Base-by-base conservation (phyloP, 2,329 filamentous ascomycete genomes). In the Fusarium sambucinum region DNA sequence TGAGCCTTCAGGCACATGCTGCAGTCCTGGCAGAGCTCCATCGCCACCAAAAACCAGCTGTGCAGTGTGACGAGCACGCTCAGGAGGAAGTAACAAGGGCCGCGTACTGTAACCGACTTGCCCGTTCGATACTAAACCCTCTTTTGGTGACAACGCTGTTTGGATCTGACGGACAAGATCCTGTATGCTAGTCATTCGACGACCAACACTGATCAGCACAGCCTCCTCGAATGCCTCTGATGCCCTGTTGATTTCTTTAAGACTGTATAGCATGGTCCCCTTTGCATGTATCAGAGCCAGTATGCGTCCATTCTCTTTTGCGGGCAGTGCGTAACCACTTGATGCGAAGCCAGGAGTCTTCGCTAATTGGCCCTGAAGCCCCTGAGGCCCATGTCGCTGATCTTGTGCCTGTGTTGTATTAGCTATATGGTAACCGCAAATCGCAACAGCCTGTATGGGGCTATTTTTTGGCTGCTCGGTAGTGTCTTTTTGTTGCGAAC, bases 211-310 rank as follows among this genome's bases (percentile, higher is more conserved):
- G 66, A 99, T 95, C 54, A 97, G 80, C 5, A 99, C 93, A 1
- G 94, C 95, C 77, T 97, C 94, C 77, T 99, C 96, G 72, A 99
- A 99, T 6, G 96, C 93, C 72, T 89, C 88, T 1, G 95, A 94
- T 41, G 96, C 96, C 40, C 86, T 88, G 38, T 86, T 84, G 68
- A 96, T 92, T 69, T 97, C 91, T 45, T 95, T 95, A 30, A 96
- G 82, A 27, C 92, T 89, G 79, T 99, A 99, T 3, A 98, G 85
- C 91, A 98, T 96, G 67, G 98, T 98, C n/a, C 95, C 96, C 79
- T 98, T 99, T 21, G 95, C 94, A 79, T 99, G 96, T 40, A 98
- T 89, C 17, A 99, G 85, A n/a, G 94, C 92, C 44, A 99, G 86
- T 74, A 99, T 93, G 62, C 96, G 89, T 11, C 95, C 96, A 76